These are phyloP conservation scores for Pharus latifolius DNA, from an alignment of 176 grass and related monocot species.

Conservation along the genomic window DNA sequence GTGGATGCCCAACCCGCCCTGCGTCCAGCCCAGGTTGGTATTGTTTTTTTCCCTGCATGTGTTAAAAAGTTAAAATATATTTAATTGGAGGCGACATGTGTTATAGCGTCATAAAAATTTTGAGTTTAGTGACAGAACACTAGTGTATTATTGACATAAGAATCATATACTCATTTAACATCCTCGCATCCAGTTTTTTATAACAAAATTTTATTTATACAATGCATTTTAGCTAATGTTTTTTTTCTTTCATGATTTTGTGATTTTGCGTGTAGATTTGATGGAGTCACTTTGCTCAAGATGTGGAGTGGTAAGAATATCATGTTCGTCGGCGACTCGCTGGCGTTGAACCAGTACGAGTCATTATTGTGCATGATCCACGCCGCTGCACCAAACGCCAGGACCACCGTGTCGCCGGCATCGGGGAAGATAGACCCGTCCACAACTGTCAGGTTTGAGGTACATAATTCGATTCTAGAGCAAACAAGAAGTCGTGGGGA, in stretches of 20 bases:
- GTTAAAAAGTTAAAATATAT: too few species aligned
- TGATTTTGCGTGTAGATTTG: conserved; percentile 31
- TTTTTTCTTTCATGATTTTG: neutral
- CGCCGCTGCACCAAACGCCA: conserved; percentile 24
- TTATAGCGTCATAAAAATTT: too few species aligned
- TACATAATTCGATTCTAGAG: neutral
- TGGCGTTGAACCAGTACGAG: conserved; percentile 82
- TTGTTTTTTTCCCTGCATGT: neutral
- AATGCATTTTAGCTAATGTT: neutral
- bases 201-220: neutral
- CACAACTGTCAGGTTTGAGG: conserved; percentile 45
- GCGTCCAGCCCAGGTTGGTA: conserved; percentile 47
- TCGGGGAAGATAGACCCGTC: conserved; percentile 15
- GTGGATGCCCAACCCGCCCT: conserved; percentile 54
- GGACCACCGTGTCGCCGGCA: conserved; percentile 13
- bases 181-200: neutral
- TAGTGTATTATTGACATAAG: too few species aligned
- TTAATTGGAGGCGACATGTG: too few species aligned
- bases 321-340: conserved; percentile 92
- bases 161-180: too few species aligned
- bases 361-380: conserved; percentile 80
- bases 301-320: conserved; percentile 65
- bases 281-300: conserved; percentile 44
- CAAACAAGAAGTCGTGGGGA: too few species aligned
- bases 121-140: too few species aligned